These are phyloP conservation scores for Scorias spongiosa DNA, from an alignment of 2,329 filamentous ascomycete species.

Conservation along the genomic window DNA sequence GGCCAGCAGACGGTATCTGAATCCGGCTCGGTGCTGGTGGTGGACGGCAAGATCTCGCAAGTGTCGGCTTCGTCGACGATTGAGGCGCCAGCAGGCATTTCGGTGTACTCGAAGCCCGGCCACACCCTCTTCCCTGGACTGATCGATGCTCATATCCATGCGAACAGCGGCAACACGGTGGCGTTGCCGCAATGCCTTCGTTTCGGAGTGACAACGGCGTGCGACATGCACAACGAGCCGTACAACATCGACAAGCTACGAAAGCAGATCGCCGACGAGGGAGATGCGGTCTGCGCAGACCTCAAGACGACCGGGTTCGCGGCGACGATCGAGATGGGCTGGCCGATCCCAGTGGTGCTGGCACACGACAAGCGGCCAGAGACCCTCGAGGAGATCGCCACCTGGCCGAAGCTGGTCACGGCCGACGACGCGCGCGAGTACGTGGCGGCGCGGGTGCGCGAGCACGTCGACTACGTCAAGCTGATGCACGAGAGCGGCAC, in stretches of 20 bases:
- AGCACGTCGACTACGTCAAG: conserved; percentile 36
- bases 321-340: conserved; percentile 37
- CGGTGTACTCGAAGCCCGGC: conserved; percentile 20
- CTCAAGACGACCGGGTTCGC: conserved; percentile 34
- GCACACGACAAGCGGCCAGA: conserved; percentile 22
- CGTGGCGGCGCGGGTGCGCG: conserved; percentile 24
- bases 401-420: conserved; percentile 32
- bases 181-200: conserved; percentile 30
- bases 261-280: conserved; percentile 12
- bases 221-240: conserved; percentile 33
- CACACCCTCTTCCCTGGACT: conserved; percentile 36
- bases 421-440: conserved; percentile 28
- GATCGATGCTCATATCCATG: conserved; percentile 37
- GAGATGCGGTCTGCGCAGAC: conserved; percentile 25
- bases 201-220: conserved; percentile 38
- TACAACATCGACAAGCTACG: conserved; percentile 19
- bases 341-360: conserved; percentile 32
- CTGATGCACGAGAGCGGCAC: conserved; percentile 36
- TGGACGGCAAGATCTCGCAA: conserved; percentile 25
- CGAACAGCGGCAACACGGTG: conserved; percentile 24
- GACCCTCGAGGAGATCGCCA: conserved; percentile 25
- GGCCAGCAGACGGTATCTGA: conserved; percentile 26
- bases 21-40: conserved; percentile 26
- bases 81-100: background rate
- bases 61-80: conserved; percentile 5